Evolutionary conservation across 164 flowering plant species (phyloP).

Genomic region (Protea cynaroides): DNA sequence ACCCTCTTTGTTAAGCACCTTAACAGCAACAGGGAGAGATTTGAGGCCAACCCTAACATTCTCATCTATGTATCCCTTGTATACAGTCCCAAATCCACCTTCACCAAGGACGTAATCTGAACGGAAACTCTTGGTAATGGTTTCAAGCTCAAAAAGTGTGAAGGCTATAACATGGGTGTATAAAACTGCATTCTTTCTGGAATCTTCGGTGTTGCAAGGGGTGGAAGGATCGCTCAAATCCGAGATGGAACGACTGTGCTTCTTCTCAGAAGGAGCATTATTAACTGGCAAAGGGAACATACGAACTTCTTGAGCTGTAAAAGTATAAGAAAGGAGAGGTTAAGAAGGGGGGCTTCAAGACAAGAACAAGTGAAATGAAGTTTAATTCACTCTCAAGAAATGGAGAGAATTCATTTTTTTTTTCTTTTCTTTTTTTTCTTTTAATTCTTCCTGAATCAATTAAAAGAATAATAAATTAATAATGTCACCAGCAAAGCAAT

Average conservation of each 20-base stretch:
- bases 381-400: too few relatives aligned
- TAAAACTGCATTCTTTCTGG: conserved; percentile 54
- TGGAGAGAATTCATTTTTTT: too few relatives aligned
- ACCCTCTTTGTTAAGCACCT: conserved; percentile 96
- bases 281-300: conserved; percentile 29
- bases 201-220: conserved; percentile 53
- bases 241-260: conserved; percentile 64
- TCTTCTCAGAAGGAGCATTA: conserved; percentile 38
- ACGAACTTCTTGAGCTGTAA: conserved; percentile 64
- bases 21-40: conserved; percentile 93
- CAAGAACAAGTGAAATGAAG: too few relatives aligned
- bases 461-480: too few relatives aligned
- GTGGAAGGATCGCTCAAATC: conserved; percentile 82
- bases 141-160: conserved; percentile 84
- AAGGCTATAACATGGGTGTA: conserved; percentile 84
- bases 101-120: conserved; percentile 91
- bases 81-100: conserved; percentile 97
- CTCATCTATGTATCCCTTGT: conserved; percentile 96
- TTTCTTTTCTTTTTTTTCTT: too few relatives aligned
- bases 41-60: conserved; percentile 94
- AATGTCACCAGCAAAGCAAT: too few relatives aligned
- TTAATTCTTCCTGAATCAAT: too few relatives aligned
- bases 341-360: neutral
- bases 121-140: conserved; percentile 96
- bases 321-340: neutral